Conservation (phyloP, 129 eudicot species). For the Flaveria trinervia region DNA sequence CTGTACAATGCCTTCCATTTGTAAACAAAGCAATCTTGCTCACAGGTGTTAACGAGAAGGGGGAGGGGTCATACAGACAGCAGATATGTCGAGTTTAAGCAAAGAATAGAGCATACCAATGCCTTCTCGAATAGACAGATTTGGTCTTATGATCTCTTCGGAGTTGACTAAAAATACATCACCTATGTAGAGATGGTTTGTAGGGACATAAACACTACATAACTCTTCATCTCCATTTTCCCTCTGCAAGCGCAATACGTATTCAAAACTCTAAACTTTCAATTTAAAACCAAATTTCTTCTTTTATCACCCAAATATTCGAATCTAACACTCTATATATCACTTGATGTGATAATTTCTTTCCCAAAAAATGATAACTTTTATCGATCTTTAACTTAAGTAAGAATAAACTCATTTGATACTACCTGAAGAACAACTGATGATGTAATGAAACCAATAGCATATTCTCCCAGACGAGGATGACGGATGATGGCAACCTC, state of each 20-base stretch:
- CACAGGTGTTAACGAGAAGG: background rate
- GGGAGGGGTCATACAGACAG: background rate
- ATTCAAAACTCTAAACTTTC: background rate
- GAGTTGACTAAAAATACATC: conserved; percentile 87
- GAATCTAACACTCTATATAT: background rate
- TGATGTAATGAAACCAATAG: conserved; percentile 84
- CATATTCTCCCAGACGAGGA: conserved; percentile 92
- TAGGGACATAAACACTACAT: conserved; percentile 90
- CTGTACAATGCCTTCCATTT: too few relatives aligned
- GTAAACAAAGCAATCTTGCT: background rate
- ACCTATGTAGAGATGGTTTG: conserved; percentile 92
- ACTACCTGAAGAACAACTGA: conserved; percentile 74
- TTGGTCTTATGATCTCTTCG: conserved; percentile 81
- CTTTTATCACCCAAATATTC: conserved; percentile 1
- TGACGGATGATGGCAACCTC: conserved; percentile 90
- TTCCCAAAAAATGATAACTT: too few relatives aligned
- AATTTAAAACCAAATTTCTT: conserved; percentile 8
- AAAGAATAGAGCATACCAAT: conserved; percentile 53
- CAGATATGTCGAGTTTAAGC: background rate
- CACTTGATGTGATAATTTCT: too few relatives aligned
- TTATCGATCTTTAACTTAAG: background rate
- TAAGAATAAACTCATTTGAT: too few relatives aligned
- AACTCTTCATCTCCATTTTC: conserved; percentile 86
- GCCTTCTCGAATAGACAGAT: conserved; percentile 91
- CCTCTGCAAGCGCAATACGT: conserved; percentile 46